Conservation (phyloP, 331 rosid genomes). For the Quercus phellos region DNA sequence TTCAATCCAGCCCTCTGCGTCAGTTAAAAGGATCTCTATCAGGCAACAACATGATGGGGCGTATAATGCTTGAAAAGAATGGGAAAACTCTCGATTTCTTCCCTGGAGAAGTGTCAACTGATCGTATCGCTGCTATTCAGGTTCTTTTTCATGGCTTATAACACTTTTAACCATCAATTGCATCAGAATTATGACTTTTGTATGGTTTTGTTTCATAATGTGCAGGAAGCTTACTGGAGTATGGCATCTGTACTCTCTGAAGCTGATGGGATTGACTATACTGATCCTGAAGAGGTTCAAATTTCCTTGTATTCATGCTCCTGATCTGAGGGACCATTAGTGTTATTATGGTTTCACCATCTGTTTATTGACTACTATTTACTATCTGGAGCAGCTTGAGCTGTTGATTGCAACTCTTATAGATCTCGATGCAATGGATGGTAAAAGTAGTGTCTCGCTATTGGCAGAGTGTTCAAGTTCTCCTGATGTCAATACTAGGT, state of each 20-base stretch:
- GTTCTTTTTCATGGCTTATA: slow-evolving; percentile 28
- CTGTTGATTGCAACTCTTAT: slow-evolving; percentile 77
- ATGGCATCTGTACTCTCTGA: slow-evolving; percentile 90
- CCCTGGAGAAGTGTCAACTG: slow-evolving; percentile 67
- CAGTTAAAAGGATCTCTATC: slow-evolving; percentile 40
- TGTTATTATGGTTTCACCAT: neutral
- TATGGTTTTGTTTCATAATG: slow-evolving; percentile 10
- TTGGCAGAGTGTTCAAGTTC: slow-evolving; percentile 89
- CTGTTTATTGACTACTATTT: slow-evolving; percentile 8
- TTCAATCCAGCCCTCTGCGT: slow-evolving; percentile 53
- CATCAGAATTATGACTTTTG: slow-evolving; percentile 20
- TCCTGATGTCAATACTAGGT: slow-evolving; percentile 87
- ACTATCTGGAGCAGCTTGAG: slow-evolving; percentile 66
- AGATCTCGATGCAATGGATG: slow-evolving; percentile 96
- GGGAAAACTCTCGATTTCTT: slow-evolving; percentile 64
- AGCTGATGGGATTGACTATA: slow-evolving; percentile 95
- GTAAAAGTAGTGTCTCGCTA: slow-evolving; percentile 75
- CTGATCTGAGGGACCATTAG: slow-evolving; percentile 8
- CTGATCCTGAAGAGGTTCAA: slow-evolving; percentile 94
- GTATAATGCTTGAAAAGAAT: slow-evolving; percentile 65
- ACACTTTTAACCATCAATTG: slow-evolving; percentile 4
- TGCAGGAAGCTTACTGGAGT: slow-evolving; percentile 91
- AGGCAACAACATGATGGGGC: slow-evolving; percentile 35
- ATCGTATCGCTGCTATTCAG: slow-evolving; percentile 73
- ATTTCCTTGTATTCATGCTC: slow-evolving; percentile 16